Percentiles rank a stretch among this genome's conserved stretches.
These are phyloP conservation scores for Adansonia grandidieri DNA, from an alignment of 441 rosid species.

Conservation along the genomic window DNA sequence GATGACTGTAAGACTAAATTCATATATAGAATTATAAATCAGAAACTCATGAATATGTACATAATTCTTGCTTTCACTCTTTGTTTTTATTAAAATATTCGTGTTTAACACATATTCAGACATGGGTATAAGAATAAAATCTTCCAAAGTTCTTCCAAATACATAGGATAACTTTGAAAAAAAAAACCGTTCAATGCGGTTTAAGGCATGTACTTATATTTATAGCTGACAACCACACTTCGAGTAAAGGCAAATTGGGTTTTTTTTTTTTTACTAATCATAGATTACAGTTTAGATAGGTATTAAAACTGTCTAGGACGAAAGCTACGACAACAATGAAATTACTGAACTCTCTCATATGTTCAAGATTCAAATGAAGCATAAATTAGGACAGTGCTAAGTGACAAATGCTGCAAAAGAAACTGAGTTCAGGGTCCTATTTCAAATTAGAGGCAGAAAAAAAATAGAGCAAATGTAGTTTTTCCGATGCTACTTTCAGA, in stretches of 20 bases:
- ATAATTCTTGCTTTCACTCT: no score
- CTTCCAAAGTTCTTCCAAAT: no score
- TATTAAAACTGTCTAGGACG: neutral
- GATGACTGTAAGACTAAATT: neutral
- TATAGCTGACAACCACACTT: no score
- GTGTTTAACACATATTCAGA: no score
- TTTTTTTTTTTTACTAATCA: no score
- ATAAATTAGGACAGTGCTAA: neutral
- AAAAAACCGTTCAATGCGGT: no score
- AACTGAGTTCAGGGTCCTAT: neutral
- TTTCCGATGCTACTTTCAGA: neutral
- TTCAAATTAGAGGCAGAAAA: neutral
- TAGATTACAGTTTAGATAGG: neutral
- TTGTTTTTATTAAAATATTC: no score
- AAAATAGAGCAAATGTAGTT: neutral
- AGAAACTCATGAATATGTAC: neutral
- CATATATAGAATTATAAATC: neutral
- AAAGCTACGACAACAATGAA: neutral
- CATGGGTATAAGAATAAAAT: no score
- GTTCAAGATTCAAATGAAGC: neutral
- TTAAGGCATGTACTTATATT: no score
- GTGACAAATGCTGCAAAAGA: neutral
- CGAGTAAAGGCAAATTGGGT: no score
- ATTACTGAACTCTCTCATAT: neutral
- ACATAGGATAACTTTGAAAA: no score